phyloP scores from a whole-genome alignment of 495 filamentous ascomycete genomes.

The Trichoderma gamsii region DNA sequence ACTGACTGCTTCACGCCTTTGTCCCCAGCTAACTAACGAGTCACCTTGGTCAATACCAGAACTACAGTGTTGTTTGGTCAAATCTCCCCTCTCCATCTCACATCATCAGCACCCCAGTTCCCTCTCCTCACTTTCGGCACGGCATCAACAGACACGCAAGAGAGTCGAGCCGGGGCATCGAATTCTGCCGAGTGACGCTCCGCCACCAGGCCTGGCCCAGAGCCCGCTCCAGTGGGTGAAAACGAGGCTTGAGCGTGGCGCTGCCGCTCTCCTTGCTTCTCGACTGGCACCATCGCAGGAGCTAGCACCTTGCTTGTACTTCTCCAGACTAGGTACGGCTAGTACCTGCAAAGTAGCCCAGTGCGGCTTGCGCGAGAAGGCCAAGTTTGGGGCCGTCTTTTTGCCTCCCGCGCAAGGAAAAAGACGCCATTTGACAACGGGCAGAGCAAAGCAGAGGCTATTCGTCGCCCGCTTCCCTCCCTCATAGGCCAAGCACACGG shows the following conservation, averaged over 20 bases:
- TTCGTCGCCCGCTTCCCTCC: neutral
- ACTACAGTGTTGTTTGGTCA: neutral
- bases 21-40: neutral
- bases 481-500: neutral
- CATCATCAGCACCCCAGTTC: neutral
- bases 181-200: slow-evolving; percentile 14
- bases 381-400: neutral
- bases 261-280: neutral
- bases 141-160: neutral
- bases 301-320: neutral
- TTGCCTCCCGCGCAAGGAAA: slow-evolving; percentile 7
- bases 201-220: slow-evolving; percentile 4
- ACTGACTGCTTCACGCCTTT: neutral
- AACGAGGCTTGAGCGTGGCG: slow-evolving; percentile 13
- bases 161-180: slow-evolving; percentile 3
- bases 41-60: neutral
- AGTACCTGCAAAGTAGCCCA: neutral
- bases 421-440: neutral
- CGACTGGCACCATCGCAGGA: slow-evolving; percentile 5
- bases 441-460: neutral
- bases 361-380: neutral
- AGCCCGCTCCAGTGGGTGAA: neutral
- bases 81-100: neutral
- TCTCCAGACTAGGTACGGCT: neutral
- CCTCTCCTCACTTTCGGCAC: slow-evolving; percentile 9